phyloP scores from a whole-genome alignment of 2,329 filamentous ascomycete genomes.

The Akanthomyces uredinophilus region DNA sequence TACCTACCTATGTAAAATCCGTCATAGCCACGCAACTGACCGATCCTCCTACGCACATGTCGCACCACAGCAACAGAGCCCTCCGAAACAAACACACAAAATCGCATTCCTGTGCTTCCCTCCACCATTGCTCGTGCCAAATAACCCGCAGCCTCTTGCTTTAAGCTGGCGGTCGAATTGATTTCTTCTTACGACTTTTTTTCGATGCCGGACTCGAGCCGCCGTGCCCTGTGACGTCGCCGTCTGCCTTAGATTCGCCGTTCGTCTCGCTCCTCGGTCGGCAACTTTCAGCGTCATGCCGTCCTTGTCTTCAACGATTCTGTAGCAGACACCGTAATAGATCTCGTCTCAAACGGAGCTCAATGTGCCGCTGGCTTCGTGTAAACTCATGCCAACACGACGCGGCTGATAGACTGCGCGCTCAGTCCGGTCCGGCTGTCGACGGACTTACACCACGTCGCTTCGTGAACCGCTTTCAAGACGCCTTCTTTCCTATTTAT shows the following conservation, averaged over 20 bases:
- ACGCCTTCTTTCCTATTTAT: too few species aligned
- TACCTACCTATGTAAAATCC: not conserved
- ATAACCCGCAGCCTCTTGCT: too few species aligned
- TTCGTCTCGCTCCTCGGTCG: too few species aligned
- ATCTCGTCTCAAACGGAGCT: slow-evolving; percentile 13
- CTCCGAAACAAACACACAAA: not conserved
- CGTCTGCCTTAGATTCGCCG: too few species aligned
- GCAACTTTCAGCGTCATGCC: slow-evolving; percentile 17
- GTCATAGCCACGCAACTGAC: not conserved
- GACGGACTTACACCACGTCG: too few species aligned
- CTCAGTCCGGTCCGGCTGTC: too few species aligned
- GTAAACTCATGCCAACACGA: slow-evolving; percentile 13
- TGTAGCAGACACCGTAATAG: slow-evolving; percentile 16
- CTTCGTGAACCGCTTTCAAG: too few species aligned
- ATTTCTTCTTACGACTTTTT: not conserved
- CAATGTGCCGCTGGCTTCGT: slow-evolving; percentile 13
- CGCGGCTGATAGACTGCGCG: slow-evolving; percentile 11
- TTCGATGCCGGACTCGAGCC: not conserved
- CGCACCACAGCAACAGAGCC: not conserved
- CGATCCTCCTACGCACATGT: not conserved
- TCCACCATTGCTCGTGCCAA: not conserved
- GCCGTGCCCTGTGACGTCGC: not conserved
- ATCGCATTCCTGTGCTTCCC: not conserved
- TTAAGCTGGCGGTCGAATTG: too few species aligned
- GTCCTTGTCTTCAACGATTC: slow-evolving; percentile 6